Evolutionary conservation across 1,284 basidiomycete species (phyloP), one percentile per base, ranked within the genome.

Genomic region (Moesziomyces sp.): DNA sequence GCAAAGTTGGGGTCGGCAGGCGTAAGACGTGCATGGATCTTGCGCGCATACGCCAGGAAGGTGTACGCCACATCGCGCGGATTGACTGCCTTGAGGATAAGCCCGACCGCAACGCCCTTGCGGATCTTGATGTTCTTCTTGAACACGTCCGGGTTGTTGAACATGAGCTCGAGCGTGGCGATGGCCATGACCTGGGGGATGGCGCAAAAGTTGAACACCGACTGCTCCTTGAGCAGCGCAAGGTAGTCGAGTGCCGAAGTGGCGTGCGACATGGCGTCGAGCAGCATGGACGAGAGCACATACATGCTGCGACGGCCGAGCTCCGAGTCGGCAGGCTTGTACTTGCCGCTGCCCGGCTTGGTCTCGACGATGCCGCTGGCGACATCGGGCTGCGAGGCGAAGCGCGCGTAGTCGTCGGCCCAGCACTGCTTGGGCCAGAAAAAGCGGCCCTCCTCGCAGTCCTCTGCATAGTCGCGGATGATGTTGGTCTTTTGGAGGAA

Each of bases 401-500:
- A 84, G 5, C 48, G 40, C 42, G 77, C 58, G 43, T 59, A 62
- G 10, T 52, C 24, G 21, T 62, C 63, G 21, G 88, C 90, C 94
- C 94, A 99, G 64, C 98, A 93, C 82, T 94, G 93, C 54, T 88
- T 88, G 0, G 96, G 97, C 96, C 97, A 99, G 87, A 99, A 99
- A 81, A 89, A 92, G 44, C 96, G 89, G 13, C 88, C 87, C 52
- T 96, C 89, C 46, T 94, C 91, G 13, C 90, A 89, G 84, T 99
- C 97, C 85, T 99, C 96, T 46, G 93, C 90, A 86, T 91, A 93
- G 85, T 99, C 97, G 59, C 96, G 91, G 71, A 94, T 93, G 85
- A 99, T 97, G 86, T 99, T 99, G 43, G 94, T 97, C 87, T 99
- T 99, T 85, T 99, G 97, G 13, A 99, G 88, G 56, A 98, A 88